Percentiles rank a stretch among this genome's conserved stretches.
These are phyloP conservation scores for Colletotrichum filicis DNA, from an alignment of 2,329 filamentous ascomycete genomes.

Conservation along the genomic window DNA sequence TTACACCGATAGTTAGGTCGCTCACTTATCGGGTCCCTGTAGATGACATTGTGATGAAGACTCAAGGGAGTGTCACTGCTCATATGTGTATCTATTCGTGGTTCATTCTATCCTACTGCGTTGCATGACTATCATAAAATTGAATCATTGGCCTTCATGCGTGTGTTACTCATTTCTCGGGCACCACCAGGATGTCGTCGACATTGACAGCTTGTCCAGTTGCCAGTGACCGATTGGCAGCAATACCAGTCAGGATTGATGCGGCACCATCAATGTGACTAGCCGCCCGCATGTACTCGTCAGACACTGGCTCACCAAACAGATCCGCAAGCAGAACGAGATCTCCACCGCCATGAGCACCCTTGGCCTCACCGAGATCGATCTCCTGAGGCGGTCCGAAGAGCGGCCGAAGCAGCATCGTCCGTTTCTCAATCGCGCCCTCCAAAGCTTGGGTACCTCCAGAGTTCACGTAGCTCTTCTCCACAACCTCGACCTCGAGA, in stretches of 20 bases:
- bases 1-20: too few relatives aligned
- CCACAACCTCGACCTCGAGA: constrained; percentile 70
- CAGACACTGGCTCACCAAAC: constrained; percentile 63
- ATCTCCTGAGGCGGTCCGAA: constrained; percentile 68
- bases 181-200: constrained; percentile 57
- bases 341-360: constrained; percentile 71
- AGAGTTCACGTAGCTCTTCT: constrained; percentile 71
- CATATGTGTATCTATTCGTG: background rate
- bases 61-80: background rate
- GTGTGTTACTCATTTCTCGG: constrained; percentile 32
- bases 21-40: too few relatives aligned
- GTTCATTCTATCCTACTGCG: background rate
- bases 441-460: constrained; percentile 67
- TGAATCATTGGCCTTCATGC: background rate
- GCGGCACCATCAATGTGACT: constrained; percentile 68
- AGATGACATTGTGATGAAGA: background rate
- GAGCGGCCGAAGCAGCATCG: constrained; percentile 61
- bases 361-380: constrained; percentile 60
- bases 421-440: constrained; percentile 61
- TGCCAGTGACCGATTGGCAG: constrained; percentile 66
- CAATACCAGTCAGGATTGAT: constrained; percentile 69
- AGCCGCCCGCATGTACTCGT: constrained; percentile 65
- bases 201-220: constrained; percentile 67
- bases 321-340: constrained; percentile 66
- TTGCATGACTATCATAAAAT: background rate